These are phyloP conservation scores for Chlorella variabilis DNA, from an alignment of 163 green algal genomes.

Conservation along the genomic window DNA sequence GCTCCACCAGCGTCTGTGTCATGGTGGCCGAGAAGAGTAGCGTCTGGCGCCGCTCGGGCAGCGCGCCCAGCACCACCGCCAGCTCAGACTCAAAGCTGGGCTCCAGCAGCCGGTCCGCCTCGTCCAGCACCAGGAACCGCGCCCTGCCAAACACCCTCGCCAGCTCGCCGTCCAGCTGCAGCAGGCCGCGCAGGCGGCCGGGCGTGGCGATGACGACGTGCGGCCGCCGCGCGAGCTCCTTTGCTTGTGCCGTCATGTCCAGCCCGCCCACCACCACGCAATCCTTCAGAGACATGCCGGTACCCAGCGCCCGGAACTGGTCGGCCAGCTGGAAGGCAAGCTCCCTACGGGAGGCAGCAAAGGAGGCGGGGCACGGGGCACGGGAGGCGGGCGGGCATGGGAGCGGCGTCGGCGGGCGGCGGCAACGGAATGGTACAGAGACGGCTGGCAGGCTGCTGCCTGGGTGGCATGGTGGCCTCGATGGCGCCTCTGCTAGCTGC, in stretches of 20 bases:
- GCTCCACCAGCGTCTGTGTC: conserved; percentile 72
- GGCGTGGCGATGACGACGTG: conserved; percentile 94
- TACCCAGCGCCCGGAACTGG: conserved; percentile 87
- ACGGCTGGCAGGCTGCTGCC: too few species aligned
- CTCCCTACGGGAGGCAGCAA: conserved; percentile 67
- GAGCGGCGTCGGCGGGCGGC: too few species aligned
- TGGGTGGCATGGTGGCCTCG: too few species aligned
- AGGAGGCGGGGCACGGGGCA: too few species aligned
- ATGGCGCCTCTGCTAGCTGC: too few species aligned
- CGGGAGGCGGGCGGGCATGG: too few species aligned
- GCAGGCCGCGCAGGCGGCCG: conserved; percentile 76
- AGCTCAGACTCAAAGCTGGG: conserved; percentile 78
- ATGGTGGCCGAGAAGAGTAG: conserved; percentile 95
- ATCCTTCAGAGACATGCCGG: conserved; percentile 83
- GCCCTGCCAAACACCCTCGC: conserved; percentile 55
- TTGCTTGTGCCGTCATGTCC: conserved; percentile 80
- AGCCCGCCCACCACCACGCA: conserved; percentile 87
- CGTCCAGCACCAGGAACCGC: conserved; percentile 90
- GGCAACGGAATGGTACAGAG: too few species aligned
- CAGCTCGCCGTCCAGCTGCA: conserved; percentile 62
- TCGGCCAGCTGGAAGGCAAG: conserved; percentile 92
- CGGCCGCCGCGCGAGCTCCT: conserved; percentile 74
- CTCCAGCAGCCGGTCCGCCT: conserved; percentile 93
- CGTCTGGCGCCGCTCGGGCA: conserved; percentile 83
- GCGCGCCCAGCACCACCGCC: conserved; percentile 49